These are phyloP conservation scores for Apiospora saccharicola DNA, from an alignment of 2,329 filamentous ascomycete species.

Conservation along the genomic window DNA sequence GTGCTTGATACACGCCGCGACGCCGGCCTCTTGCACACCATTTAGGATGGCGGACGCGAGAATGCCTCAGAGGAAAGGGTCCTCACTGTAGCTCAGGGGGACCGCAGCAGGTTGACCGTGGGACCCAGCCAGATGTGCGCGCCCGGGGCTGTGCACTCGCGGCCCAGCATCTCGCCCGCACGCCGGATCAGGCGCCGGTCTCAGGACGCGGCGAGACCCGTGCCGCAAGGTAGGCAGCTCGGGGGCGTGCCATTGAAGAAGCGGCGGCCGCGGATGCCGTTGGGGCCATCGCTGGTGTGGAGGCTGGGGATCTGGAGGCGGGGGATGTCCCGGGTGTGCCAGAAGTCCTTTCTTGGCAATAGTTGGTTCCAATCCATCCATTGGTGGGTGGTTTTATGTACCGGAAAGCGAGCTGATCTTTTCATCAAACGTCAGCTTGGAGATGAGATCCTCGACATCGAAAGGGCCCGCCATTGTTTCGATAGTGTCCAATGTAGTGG, in stretches of 20 bases:
- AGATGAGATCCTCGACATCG: neutral
- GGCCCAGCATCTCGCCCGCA: conserved; percentile 58
- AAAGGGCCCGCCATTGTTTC: neutral
- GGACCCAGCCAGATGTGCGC: conserved; percentile 67
- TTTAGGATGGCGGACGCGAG: conserved; percentile 59
- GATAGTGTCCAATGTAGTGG: neutral
- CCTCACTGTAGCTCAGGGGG: conserved; percentile 65
- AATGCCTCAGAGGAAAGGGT: conserved; percentile 63
- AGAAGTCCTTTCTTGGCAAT: conserved; percentile 5
- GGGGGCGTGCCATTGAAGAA: conserved; percentile 70
- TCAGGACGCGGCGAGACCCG: conserved; percentile 64
- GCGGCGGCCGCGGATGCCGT: conserved; percentile 71
- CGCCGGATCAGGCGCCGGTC: conserved; percentile 59
- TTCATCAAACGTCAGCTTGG: neutral
- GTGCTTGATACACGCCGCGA: conserved; percentile 66
- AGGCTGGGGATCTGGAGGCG: no score
- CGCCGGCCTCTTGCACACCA: conserved; percentile 63
- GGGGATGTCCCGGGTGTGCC: conserved; percentile 1
- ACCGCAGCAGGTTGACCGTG: conserved; percentile 72
- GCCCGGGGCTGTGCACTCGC: conserved; percentile 62
- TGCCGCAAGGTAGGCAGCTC: conserved; percentile 68
- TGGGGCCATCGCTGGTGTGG: conserved; percentile 70
- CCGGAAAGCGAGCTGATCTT: neutral
- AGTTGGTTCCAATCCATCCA: no score
- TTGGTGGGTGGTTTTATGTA: no score